A percentile compares a stretch with the other conserved stretches of the same genome.
phyloP scores from a whole-genome alignment of 306 rosid species.

The Arachis stenosperma region DNA sequence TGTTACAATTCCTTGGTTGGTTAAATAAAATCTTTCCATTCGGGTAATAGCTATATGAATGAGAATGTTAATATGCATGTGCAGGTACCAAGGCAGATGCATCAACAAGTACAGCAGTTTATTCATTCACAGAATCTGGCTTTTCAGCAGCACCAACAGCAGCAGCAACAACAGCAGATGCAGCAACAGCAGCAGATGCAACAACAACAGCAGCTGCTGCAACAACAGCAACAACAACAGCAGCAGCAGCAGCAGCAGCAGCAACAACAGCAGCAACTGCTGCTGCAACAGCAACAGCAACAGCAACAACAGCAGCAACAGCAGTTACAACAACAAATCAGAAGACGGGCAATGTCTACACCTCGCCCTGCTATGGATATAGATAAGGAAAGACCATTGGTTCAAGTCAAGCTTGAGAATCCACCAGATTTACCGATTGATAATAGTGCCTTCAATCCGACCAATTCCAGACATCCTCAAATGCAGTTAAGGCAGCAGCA shows the following conservation, averaged over 20 bases:
- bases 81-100: slow-evolving; percentile 69
- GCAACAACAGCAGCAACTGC: slow-evolving; percentile 52
- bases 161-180: slow-evolving; percentile 35
- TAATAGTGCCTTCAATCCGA: slow-evolving; percentile 53
- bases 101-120: slow-evolving; percentile 77
- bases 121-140: slow-evolving; percentile 55
- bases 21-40: background rate
- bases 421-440: slow-evolving; percentile 71
- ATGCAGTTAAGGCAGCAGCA: slow-evolving; percentile 86
- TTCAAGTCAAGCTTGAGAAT: slow-evolving; percentile 87
- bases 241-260: slow-evolving; percentile 17
- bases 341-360: slow-evolving; percentile 63
- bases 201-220: slow-evolving; percentile 53
- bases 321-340: slow-evolving; percentile 47
- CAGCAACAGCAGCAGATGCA: slow-evolving; percentile 26
- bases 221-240: slow-evolving; percentile 1
- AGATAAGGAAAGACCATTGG: slow-evolving; percentile 78
- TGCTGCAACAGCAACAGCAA: slow-evolving; percentile 47
- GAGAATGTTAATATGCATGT: slow-evolving; percentile 46
- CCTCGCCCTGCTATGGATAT: slow-evolving; percentile 69
- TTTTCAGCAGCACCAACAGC: slow-evolving; percentile 66
- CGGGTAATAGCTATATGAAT: background rate
- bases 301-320: slow-evolving; percentile 40
- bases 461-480: slow-evolving; percentile 64
- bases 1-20: background rate